Evolutionary conservation across 2,329 filamentous ascomycete species (phyloP).

Genomic region (Chalaropsis thielavioides): DNA sequence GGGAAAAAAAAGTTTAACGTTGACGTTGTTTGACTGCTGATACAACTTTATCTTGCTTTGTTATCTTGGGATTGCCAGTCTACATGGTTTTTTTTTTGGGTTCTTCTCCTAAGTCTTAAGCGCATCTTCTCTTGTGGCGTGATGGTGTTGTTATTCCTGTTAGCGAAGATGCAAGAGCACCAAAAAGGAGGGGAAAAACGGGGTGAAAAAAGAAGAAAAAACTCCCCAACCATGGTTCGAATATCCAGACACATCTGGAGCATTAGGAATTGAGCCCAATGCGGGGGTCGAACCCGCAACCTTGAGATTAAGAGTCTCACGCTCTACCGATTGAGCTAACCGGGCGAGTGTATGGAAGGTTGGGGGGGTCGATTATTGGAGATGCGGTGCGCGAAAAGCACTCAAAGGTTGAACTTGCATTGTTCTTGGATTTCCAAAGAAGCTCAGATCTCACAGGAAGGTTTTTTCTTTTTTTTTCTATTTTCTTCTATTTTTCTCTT

Average conservation of each 20-base stretch:
- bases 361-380: too few species aligned
- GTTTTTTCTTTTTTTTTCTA: neutral
- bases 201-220: too few species aligned
- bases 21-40: neutral
- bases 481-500: neutral
- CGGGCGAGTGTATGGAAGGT: constrained; percentile 25
- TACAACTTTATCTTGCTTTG: neutral
- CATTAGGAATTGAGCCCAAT: constrained; percentile 20
- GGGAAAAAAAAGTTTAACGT: neutral
- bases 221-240: too few species aligned
- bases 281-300: constrained; percentile 31
- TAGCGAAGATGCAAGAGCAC: too few species aligned
- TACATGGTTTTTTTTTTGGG: neutral
- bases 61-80: too few species aligned
- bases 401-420: too few species aligned
- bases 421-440: too few species aligned
- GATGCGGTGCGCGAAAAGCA: too few species aligned
- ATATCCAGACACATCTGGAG: constrained; percentile 4
- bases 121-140: too few species aligned
- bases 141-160: too few species aligned
- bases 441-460: too few species aligned
- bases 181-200: too few species aligned
- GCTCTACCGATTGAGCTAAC: constrained; percentile 60
- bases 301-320: constrained; percentile 50
- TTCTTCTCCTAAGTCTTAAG: neutral